These are phyloP conservation scores for Apiosordaria backusii DNA, from an alignment of 495 filamentous ascomycete species.

Conservation along the genomic window DNA sequence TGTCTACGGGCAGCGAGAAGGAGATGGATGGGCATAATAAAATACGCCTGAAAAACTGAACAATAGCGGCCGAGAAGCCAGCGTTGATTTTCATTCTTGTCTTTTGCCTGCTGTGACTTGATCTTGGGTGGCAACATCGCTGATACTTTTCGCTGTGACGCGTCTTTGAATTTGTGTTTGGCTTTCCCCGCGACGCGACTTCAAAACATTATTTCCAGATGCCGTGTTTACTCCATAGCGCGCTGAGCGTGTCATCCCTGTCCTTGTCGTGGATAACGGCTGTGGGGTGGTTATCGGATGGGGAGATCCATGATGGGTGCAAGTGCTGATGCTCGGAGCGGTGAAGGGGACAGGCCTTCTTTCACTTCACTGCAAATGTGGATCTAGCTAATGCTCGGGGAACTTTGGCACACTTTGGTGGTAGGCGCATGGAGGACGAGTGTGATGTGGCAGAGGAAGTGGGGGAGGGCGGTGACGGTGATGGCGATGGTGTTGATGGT, in stretches of 20 bases:
- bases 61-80: background rate
- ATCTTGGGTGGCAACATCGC: background rate
- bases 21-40: slow-evolving; percentile 18
- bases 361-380: no score
- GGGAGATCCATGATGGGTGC: background rate
- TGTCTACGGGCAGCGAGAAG: slow-evolving; percentile 17
- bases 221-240: background rate
- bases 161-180: background rate
- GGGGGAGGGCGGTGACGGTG: background rate
- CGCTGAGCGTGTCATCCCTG: background rate
- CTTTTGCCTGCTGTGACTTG: no score
- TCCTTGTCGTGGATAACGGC: background rate
- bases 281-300: background rate
- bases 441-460: background rate
- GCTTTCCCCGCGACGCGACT: background rate
- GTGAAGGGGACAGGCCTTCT: no score
- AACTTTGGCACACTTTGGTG: background rate
- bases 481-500: background rate
- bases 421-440: background rate
- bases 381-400: no score
- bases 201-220: slow-evolving; percentile 4
- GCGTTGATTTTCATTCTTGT: background rate
- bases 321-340: background rate
- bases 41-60: slow-evolving; percentile 15
- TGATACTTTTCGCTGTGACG: background rate